Percentiles rank a stretch among this genome's conserved stretches.
Evolutionary conservation across 116 monocot genomes (phyloP).

Genomic region (Iris pallida): DNA sequence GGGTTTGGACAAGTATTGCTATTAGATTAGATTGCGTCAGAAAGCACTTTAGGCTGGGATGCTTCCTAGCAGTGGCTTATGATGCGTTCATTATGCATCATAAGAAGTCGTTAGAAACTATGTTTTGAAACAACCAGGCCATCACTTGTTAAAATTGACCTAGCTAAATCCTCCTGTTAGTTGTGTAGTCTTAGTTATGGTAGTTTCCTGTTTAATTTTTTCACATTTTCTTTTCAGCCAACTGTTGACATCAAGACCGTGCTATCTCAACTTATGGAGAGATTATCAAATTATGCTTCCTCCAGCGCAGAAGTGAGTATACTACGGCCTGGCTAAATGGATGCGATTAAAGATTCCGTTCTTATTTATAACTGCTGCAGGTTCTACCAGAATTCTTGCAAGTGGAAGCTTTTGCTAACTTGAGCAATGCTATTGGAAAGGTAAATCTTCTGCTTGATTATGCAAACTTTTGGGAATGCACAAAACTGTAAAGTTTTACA

Average conservation of each 20-base stretch:
- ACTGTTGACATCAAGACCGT: slow-evolving; percentile 94
- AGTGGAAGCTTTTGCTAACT: slow-evolving; percentile 98
- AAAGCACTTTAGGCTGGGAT: no score
- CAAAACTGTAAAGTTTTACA: background rate
- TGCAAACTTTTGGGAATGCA: background rate
- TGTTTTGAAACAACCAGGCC: no score
- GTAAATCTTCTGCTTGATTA: slow-evolving; percentile 24
- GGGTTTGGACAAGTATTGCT: no score
- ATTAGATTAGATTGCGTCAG: no score
- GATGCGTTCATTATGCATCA: no score
- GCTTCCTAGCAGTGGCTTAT: no score
- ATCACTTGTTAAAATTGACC: no score
- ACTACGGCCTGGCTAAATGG: background rate
- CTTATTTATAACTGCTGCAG: slow-evolving; percentile 42
- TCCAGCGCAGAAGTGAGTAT: slow-evolving; percentile 88
- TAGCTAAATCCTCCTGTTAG: no score
- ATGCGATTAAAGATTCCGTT: slow-evolving; percentile 2
- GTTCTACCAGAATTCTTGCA: slow-evolving; percentile 95
- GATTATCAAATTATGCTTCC: slow-evolving; percentile 96
- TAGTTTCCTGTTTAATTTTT: background rate
- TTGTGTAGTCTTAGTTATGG: background rate
- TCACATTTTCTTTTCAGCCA: slow-evolving; percentile 53
- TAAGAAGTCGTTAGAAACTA: no score
- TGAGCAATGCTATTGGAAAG: slow-evolving; percentile 95
- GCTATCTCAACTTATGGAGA: slow-evolving; percentile 90